Evolutionary conservation across 1,284 basidiomycete species (phyloP), one percentile per base, ranked within the genome.

Genomic region (Pseudozyma flocculosa): DNA sequence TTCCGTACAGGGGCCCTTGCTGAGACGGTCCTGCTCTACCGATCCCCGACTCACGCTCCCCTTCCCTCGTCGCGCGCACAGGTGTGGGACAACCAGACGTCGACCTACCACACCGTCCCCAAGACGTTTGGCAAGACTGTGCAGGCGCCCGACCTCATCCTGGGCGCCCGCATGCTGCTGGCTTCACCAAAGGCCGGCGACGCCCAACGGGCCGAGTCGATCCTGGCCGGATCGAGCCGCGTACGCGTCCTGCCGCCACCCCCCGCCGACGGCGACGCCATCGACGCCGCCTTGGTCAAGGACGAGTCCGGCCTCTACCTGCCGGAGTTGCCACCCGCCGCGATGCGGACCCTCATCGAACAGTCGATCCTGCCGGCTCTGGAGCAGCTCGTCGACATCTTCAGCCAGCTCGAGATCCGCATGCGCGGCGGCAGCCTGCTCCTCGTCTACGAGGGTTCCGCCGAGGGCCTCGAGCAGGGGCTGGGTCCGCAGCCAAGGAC

Each of bases 101-200:
- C 79, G 8, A 81, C 84, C 0, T 78, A 80, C 17, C 73, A 80
- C 26, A 83, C 85, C 21, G 81, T 88, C 0, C 84, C 87, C 1
- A 94, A 90, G 76, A 77, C 83, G 0, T 96, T 90, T 73, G 92
- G 93, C 41, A 90, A 88, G 73, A 82, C 85, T 8, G 83, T 95
- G 75, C 84, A 51, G 17, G 17, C 83, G 51, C 71, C 82, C 2
- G 77, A 84, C 8, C 84, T 96, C 2, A 84, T 85, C 0, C 82
- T 87, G 21, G 92, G 88, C 13, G 83, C 93, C 45, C 82, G 83
- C 1, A 83, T 84, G 24, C 92, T 92, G 80, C 92, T 95, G 79
- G 88, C 89, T 15, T 79, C 79, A 0, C 79, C 80, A 0, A 47
- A 55, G 23, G 24, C 55, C 4, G 39, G 41, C 4, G 66, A 69